Evolutionary conservation across 306 rosid genomes (phyloP), one percentile per base, ranked within the genome.

Genomic region (Citrullus amarus): DNA sequence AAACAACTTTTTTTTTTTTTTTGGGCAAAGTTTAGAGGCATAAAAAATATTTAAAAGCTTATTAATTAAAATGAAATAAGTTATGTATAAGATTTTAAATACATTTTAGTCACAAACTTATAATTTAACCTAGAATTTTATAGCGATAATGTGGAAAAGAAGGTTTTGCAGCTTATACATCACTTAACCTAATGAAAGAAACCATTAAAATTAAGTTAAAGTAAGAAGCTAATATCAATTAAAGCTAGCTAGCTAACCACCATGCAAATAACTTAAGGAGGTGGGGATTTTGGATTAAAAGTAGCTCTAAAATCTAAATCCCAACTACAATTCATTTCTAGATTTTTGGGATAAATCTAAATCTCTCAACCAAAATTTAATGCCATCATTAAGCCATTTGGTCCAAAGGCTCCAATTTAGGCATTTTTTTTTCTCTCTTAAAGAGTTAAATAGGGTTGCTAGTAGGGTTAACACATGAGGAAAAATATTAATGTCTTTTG

Each of bases 301-400:
- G 76, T 74, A 53, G 78, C 46, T 73, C 62, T 51, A 30, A 73
- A 51, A 73, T 73, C 78, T 16, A 51, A 73, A 72, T 72, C 77
- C 58, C 77, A 72, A 72, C 77, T 6, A 72, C 59, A 70, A 72
- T 50, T 72, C 28, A 48, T 25, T 70, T 46, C 2, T 70, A 68
- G 75, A 68, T 22, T 22, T 70, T 70, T 22, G n/a, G 58, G 57
- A 28, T 18, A 67, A 68, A 69, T 69, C 60, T 28, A 50, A 72
- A 72, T 50, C 16, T 72, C 60, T 48, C 77, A 73, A 51, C 77
- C 46, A 73, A 73, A 43, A 73, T 51, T 73, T 2, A 73, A 73
- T 73, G 77, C 46, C 58, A 25, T 48, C 34, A 44, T 71, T 46
- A 25, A 71, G 54, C 56, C 55, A 69, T 43, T 41, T 43, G 30